Conservation (phyloP, 495 filamentous ascomycete genomes). For the Lasiosphaeris hirsuta region DNA sequence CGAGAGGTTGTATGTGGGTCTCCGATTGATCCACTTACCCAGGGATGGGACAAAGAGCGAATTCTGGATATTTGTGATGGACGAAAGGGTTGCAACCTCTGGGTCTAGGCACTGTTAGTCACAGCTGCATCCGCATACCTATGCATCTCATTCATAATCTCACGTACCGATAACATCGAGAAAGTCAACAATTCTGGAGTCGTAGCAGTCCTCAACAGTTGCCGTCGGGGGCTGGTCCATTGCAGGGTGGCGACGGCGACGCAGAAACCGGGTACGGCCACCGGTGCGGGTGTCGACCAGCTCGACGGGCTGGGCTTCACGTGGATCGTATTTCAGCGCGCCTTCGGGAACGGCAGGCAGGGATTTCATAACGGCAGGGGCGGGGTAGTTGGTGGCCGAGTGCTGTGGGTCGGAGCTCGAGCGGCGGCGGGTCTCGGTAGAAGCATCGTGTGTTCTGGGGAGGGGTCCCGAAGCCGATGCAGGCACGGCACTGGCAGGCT, state of each 20-base stretch:
- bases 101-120: slow-evolving; percentile 50
- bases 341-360: slow-evolving; percentile 4
- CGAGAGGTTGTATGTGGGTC: slow-evolving; percentile 71
- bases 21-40: slow-evolving; percentile 61
- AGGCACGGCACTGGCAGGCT: neutral
- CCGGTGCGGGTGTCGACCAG: neutral
- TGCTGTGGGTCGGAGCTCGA: slow-evolving; percentile 9
- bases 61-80: slow-evolving; percentile 76
- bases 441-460: neutral
- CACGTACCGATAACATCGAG: slow-evolving; percentile 67
- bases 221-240: neutral
- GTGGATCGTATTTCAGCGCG: neutral
- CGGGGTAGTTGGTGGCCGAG: neutral
- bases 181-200: slow-evolving; percentile 61
- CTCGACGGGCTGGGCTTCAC: neutral
- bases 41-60: slow-evolving; percentile 73
- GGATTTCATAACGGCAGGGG: neutral
- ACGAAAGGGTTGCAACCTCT: slow-evolving; percentile 69
- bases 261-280: slow-evolving; percentile 1
- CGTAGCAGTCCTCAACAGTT: slow-evolving; percentile 37
- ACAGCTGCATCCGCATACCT: neutral
- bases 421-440: neutral
- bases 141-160: neutral
- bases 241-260: slow-evolving; percentile 3
- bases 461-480: neutral